Evolutionary conservation across 1,139 yeast species (phyloP).

Genomic region (Yamadazyma kanchanaburiensis): DNA sequence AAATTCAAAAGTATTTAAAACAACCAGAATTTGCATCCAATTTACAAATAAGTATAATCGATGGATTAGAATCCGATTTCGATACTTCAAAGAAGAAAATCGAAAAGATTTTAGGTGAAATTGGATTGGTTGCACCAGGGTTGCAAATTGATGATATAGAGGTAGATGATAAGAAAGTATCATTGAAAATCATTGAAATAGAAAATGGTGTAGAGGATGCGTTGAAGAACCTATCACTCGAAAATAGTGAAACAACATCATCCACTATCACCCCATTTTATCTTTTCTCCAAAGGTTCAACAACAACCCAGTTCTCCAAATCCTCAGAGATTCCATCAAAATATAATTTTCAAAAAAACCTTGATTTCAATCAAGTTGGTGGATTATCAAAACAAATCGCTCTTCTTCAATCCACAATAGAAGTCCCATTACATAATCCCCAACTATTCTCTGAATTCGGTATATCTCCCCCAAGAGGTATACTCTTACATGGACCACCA

Average conservation of each 20-base stretch:
- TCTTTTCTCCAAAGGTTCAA: constrained; percentile 40
- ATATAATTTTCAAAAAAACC: constrained; percentile 18
- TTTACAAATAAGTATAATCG: constrained; percentile 14
- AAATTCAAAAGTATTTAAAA: constrained; percentile 37
- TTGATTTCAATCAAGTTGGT: constrained; percentile 60
- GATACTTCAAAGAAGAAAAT: constrained; percentile 13
- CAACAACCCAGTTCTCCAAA: no score
- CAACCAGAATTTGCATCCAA: constrained; percentile 52
- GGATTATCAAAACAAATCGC: constrained; percentile 70
- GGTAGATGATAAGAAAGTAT: constrained; percentile 1
- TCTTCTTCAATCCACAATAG: constrained; percentile 62
- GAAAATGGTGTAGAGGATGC: constrained; percentile 16
- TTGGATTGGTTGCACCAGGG: constrained; percentile 60
- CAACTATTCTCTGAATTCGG: constrained; percentile 77
- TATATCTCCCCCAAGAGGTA: constrained; percentile 88
- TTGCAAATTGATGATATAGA: constrained; percentile 18
- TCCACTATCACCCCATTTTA: constrained; percentile 43
- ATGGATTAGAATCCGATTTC: neutral
- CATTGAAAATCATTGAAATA: constrained; percentile 21
- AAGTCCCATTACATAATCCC: constrained; percentile 79
- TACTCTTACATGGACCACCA: constrained; percentile 90
- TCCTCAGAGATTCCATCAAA: constrained; percentile 24
- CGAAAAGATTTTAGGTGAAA: constrained; percentile 41
- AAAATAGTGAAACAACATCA: constrained; percentile 9
- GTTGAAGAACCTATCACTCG: constrained; percentile 25